A percentile compares a stretch with the other conserved stretches of the same genome.
Conservation (phyloP, 306 rosid genomes). For the Hippophae rhamnoides region DNA sequence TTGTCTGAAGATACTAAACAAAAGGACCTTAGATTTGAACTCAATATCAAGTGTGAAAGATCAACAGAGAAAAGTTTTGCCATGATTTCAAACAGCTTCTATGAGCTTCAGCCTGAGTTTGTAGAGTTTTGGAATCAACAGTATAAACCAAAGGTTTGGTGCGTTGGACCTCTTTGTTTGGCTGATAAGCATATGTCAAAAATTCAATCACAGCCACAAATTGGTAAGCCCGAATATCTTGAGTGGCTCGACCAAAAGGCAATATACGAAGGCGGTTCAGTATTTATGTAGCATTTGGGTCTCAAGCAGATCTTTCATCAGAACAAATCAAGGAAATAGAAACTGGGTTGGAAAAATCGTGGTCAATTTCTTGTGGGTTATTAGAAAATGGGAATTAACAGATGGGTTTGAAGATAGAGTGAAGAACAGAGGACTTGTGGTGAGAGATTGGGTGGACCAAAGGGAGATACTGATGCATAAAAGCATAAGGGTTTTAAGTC, state of each 20-base stretch:
- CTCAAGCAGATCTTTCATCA: slow-evolving; percentile 23
- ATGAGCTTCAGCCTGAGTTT: slow-evolving; percentile 30
- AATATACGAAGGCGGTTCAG: too few species aligned
- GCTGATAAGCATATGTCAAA: not conserved
- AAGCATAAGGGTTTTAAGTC: slow-evolving; percentile 38
- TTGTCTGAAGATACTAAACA: not conserved
- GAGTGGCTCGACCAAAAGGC: slow-evolving; percentile 31
- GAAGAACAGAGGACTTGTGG: slow-evolving; percentile 31
- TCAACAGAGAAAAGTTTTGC: slow-evolving; percentile 19
- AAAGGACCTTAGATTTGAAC: not conserved
- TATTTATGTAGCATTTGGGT: slow-evolving; percentile 19
- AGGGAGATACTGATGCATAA: slow-evolving; percentile 29
- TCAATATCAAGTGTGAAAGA: rapidly evolving
- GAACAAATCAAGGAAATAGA: slow-evolving; percentile 33
- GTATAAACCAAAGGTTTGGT: slow-evolving; percentile 4
- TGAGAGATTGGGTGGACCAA: slow-evolving; percentile 46
- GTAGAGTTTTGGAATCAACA: slow-evolving; percentile 15
- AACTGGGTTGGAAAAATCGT: slow-evolving; percentile 32
- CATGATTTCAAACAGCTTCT: slow-evolving; percentile 27
- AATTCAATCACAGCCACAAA: not conserved
- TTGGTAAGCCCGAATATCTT: slow-evolving; percentile 8
- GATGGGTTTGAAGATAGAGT: slow-evolving; percentile 32
- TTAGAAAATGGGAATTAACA: slow-evolving; percentile 2
- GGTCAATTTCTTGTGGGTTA: slow-evolving; percentile 35
- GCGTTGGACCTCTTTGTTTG: slow-evolving; percentile 36